Evolutionary conservation across 2,329 filamentous ascomycete species (phyloP).

Genomic region (Fusarium avenaceum): DNA sequence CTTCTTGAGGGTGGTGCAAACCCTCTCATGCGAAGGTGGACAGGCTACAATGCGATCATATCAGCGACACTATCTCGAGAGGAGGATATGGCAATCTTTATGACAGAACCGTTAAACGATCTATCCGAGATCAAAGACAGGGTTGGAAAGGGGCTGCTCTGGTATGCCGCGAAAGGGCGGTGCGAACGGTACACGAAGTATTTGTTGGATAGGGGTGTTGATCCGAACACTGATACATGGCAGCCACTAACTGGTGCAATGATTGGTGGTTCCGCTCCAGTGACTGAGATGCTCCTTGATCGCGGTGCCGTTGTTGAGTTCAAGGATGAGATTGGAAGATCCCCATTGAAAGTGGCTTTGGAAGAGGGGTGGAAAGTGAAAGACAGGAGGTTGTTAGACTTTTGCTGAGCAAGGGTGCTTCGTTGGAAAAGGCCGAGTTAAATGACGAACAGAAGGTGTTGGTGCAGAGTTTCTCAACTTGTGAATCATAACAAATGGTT

Average conservation of each 20-base stretch:
- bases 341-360: background rate
- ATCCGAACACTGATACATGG: background rate
- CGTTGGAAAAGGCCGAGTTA: background rate
- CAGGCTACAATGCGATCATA: conserved; percentile 10
- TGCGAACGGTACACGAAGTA: background rate
- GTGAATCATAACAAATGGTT: background rate
- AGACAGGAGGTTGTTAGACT: background rate
- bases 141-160: background rate
- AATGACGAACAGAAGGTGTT: background rate
- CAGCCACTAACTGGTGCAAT: background rate
- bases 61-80: background rate
- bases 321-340: background rate
- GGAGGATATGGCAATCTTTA: background rate
- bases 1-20: conserved; percentile 12
- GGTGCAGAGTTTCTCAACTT: background rate
- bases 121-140: background rate
- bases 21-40: background rate
- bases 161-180: conserved; percentile 7
- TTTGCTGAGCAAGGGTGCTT: background rate
- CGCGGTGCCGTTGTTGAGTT: background rate
- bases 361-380: background rate
- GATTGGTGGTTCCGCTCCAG: background rate
- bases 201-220: background rate
- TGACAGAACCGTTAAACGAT: background rate
- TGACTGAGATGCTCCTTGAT: background rate